These are phyloP conservation scores for Vitis vinifera DNA, from an alignment of 164 flowering plant genomes.

Conservation along the genomic window ASM3070453v1 NC_081811.1:2213501-2214000, in stretches of 20 bases:
- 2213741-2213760: too few relatives aligned
- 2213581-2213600: conserved; percentile 4
- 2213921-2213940: too few relatives aligned
- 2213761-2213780: neutral
- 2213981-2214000: too few relatives aligned
- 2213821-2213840: too few relatives aligned
- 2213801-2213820: too few relatives aligned
- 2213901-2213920: too few relatives aligned
- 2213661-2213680: conserved; percentile 82
- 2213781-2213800: too few relatives aligned
- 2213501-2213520: neutral
- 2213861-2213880: too few relatives aligned
- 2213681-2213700: conserved; percentile 77
- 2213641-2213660: conserved; percentile 77
- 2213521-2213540: neutral
- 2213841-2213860: too few relatives aligned
- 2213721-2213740: neutral
- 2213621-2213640: conserved; percentile 87
- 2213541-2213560: neutral
- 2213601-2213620: conserved; percentile 97
- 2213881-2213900: too few relatives aligned
- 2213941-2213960: too few relatives aligned
- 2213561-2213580: conserved; percentile 3
- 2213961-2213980: too few relatives aligned
- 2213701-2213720: conserved; percentile 55